Evolutionary conservation across 1,139 yeast species (phyloP).

Genomic region (Pichiaceae sp.): DNA sequence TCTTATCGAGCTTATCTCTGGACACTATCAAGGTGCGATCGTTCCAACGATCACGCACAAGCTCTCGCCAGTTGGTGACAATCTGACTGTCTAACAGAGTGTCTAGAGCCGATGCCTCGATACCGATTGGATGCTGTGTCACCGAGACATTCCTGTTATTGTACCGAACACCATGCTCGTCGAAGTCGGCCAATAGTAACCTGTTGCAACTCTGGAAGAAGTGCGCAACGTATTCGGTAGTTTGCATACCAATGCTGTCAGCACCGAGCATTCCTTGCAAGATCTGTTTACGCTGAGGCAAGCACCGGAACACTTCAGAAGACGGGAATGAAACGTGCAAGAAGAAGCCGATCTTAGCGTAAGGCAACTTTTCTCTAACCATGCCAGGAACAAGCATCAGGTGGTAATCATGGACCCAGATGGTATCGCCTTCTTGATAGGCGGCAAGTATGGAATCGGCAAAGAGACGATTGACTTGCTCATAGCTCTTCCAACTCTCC

Average conservation of each 20-base stretch:
- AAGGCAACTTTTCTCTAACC: slow-evolving; percentile 68
- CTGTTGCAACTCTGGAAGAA: slow-evolving; percentile 87
- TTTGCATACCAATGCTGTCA: slow-evolving; percentile 81
- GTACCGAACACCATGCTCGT: slow-evolving; percentile 63
- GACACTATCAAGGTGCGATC: slow-evolving; percentile 66
- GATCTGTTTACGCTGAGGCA: slow-evolving; percentile 76
- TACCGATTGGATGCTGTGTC: slow-evolving; percentile 75
- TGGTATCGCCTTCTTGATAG: slow-evolving; percentile 60
- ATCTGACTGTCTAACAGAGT: slow-evolving; percentile 37
- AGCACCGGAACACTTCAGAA: slow-evolving; percentile 88
- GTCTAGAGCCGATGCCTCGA: slow-evolving; percentile 60
- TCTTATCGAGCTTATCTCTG: slow-evolving; percentile 79
- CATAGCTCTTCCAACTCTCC: slow-evolving; percentile 86
- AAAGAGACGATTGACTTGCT: slow-evolving; percentile 62
- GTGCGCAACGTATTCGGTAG: slow-evolving; percentile 88
- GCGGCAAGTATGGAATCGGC: slow-evolving; percentile 67
- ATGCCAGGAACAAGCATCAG: slow-evolving; percentile 77
- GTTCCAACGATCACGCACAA: slow-evolving; percentile 75
- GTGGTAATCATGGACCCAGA: slow-evolving; percentile 96
- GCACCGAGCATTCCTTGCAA: slow-evolving; percentile 86
- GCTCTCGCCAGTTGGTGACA: slow-evolving; percentile 60
- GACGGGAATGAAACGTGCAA: slow-evolving; percentile 94
- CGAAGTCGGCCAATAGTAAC: slow-evolving; percentile 72
- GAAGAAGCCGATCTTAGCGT: slow-evolving; percentile 86
- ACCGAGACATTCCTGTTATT: slow-evolving; percentile 62